phyloP scores from a whole-genome alignment of 1,139 yeast genomes.

The Taphrina pruni region DNA sequence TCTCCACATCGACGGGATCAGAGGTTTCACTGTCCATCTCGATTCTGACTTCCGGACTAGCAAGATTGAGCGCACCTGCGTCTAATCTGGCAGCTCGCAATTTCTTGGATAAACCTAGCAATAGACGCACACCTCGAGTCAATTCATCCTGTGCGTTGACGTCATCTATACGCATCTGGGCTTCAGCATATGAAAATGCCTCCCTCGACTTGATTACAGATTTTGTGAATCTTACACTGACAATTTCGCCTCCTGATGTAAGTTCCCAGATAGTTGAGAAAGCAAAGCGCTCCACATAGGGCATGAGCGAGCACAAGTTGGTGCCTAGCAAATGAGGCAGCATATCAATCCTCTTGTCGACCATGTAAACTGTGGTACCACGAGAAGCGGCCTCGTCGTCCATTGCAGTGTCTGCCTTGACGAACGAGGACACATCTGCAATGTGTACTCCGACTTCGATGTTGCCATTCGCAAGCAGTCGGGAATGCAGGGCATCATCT shows the following conservation, averaged over 20 bases:
- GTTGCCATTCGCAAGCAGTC: constrained; percentile 82
- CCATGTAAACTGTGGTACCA: constrained; percentile 95
- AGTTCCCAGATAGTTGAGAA: constrained; percentile 96
- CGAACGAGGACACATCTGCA: constrained; percentile 98
- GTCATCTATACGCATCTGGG: constrained; percentile 91
- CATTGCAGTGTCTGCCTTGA: constrained; percentile 86
- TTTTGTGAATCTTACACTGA: constrained; percentile 80
- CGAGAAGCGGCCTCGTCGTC: constrained; percentile 97
- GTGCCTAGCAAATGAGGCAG: constrained; percentile 94
- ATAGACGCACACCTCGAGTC: constrained; percentile 85
- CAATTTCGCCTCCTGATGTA: constrained; percentile 82
- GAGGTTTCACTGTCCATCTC: constrained; percentile 97
- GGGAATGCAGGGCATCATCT: constrained; percentile 96
- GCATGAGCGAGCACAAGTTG: constrained; percentile 90
- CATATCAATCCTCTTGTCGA: constrained; percentile 99
- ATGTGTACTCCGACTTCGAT: constrained; percentile 98
- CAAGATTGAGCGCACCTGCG: constrained; percentile 95
- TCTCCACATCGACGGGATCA: constrained; percentile 95
- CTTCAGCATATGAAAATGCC: constrained; percentile 93
- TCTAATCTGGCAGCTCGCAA: constrained; percentile 83
- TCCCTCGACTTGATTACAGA: constrained; percentile 89
- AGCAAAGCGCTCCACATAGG: constrained; percentile 94
- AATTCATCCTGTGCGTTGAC: constrained; percentile 75
- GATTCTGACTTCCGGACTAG: constrained; percentile 97
- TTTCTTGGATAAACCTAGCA: constrained; percentile 76